Evolutionary conservation across 305 asterid genomes (phyloP).

Genomic region (Solanum hybrid): DNA sequence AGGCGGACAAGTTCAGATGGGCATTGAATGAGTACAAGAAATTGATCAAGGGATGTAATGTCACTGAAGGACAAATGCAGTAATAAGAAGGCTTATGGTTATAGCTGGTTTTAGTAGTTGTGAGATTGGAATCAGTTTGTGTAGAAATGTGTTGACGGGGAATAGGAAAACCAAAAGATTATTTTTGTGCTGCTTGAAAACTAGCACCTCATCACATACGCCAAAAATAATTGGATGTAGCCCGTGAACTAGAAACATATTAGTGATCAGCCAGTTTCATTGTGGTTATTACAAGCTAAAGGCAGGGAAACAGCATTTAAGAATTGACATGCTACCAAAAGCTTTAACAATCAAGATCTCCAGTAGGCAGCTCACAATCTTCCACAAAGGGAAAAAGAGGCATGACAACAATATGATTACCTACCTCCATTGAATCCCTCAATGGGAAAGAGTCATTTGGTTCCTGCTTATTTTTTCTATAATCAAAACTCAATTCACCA

Average conservation of each 20-base stretch:
- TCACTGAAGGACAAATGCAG: neutral
- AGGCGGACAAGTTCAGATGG: neutral
- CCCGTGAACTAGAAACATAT: neutral
- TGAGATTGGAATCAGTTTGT: neutral
- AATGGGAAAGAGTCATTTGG: slow-evolving; percentile 33
- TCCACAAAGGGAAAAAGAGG: slow-evolving; percentile 1
- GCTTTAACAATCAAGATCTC: neutral
- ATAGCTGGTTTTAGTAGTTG: neutral
- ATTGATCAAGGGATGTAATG: neutral
- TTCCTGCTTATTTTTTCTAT: slow-evolving; percentile 48
- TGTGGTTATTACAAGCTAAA: neutral
- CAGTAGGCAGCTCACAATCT: neutral
- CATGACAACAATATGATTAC: neutral
- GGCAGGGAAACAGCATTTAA: neutral
- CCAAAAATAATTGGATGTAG: neutral
- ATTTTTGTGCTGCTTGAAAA: neutral
- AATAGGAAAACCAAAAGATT: neutral
- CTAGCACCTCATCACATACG: neutral
- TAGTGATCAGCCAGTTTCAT: neutral
- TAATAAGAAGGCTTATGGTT: neutral
- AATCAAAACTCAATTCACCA: slow-evolving; percentile 77
- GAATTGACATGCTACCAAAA: neutral
- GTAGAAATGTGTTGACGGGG: neutral
- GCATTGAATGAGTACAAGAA: neutral
- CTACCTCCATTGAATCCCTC: slow-evolving; percentile 69